Conservation (phyloP, 106 monocot species). For the Gastrodia elata region DNA sequence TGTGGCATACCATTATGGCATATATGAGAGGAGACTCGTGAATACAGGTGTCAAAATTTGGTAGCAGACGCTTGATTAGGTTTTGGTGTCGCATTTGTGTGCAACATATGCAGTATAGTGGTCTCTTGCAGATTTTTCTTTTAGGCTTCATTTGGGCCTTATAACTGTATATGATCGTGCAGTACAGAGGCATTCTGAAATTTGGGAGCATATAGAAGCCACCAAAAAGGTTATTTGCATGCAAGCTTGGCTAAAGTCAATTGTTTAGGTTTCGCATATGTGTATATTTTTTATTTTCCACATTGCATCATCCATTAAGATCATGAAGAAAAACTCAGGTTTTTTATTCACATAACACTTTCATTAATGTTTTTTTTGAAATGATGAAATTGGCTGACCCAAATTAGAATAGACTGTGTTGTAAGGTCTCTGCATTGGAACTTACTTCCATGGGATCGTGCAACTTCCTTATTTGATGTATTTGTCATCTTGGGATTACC, state of each 20-base stretch:
- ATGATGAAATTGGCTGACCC: neutral
- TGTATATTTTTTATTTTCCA: neutral
- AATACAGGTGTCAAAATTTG: no score
- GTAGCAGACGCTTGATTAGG: neutral
- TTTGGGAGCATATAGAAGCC: neutral
- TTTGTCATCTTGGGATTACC: neutral
- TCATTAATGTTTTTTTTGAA: neutral
- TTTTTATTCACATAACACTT: neutral
- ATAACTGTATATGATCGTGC: neutral
- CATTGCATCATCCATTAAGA: neutral
- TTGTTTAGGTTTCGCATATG: no score
- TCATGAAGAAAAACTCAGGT: neutral
- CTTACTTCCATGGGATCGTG: neutral
- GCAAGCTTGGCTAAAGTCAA: neutral
- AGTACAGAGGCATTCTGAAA: neutral
- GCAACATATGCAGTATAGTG: neutral
- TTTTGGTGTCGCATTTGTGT: neutral
- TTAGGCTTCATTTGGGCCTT: neutral
- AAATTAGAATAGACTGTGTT: neutral
- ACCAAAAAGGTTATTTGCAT: neutral
- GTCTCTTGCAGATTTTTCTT: neutral
- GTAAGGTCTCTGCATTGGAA: neutral
- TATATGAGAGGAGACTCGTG: no score
- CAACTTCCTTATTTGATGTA: neutral
- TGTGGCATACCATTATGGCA: no score